Percentiles rank a stretch among this genome's conserved stretches.
These are phyloP conservation scores for Actinomucor elegans DNA, from an alignment of 371 early-diverging fungal genomes.

Conservation along the genomic window DNA sequence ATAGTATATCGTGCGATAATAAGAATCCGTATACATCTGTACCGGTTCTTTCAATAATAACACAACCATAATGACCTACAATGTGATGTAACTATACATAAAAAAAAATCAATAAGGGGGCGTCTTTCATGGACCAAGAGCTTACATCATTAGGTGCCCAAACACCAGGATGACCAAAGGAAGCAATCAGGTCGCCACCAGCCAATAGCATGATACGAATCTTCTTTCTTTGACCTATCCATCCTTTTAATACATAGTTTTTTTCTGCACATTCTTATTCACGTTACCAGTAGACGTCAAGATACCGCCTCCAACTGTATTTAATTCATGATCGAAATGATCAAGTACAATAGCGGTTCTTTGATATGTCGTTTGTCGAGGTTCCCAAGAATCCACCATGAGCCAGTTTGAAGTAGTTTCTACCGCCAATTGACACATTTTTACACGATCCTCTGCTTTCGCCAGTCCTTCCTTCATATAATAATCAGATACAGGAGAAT, in stretches of 20 bases:
- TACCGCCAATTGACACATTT: slow-evolving; percentile 91
- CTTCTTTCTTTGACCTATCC: slow-evolving; percentile 42
- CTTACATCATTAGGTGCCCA: slow-evolving; percentile 92
- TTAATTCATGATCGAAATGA: slow-evolving; percentile 90
- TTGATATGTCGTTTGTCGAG: slow-evolving; percentile 75
- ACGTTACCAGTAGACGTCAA: slow-evolving; percentile 11
- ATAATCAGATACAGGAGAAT: slow-evolving; percentile 92
- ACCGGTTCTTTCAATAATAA: slow-evolving; percentile 95
- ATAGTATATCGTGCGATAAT: slow-evolving; percentile 85
- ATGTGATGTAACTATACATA: slow-evolving; percentile 92
- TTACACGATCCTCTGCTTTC: slow-evolving; percentile 82
- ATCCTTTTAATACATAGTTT: background rate
- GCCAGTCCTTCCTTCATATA: slow-evolving; percentile 93
- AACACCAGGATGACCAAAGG: slow-evolving; percentile 88
- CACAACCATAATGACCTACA: slow-evolving; percentile 88
- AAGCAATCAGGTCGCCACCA: slow-evolving; percentile 96
- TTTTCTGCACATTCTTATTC: background rate
- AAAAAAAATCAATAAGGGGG: too few relatives aligned
- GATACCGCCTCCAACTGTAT: slow-evolving; percentile 63
- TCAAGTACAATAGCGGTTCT: slow-evolving; percentile 93
- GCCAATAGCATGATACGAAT: slow-evolving; percentile 91
- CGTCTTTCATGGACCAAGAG: too few relatives aligned
- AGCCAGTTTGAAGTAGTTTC: slow-evolving; percentile 82
- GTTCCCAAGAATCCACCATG: slow-evolving; percentile 97
- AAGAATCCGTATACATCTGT: slow-evolving; percentile 92